Conservation (phyloP, 257 asterid species). For the Buddleja alternifolia region DNA sequence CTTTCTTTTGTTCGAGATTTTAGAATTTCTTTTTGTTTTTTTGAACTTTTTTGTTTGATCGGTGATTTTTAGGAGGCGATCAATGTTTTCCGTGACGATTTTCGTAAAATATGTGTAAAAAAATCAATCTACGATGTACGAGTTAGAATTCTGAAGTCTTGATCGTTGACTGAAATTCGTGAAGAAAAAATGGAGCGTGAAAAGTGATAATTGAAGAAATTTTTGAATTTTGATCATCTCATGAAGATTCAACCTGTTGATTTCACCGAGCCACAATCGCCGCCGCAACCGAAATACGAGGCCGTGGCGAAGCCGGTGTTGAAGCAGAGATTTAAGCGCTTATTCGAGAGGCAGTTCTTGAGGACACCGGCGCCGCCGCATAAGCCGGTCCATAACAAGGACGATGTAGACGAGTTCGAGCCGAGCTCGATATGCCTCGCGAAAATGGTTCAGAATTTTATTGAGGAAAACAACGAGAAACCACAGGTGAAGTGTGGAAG, state of each 20-base stretch:
- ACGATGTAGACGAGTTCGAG: slow-evolving; percentile 46
- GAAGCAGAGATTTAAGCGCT: slow-evolving; percentile 61
- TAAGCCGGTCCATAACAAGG: slow-evolving; percentile 35
- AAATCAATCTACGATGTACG: no score
- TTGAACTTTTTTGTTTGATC: background rate
- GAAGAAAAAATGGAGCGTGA: background rate
- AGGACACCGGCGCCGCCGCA: slow-evolving; percentile 36
- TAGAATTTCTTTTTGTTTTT: background rate
- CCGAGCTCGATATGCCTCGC: slow-evolving; percentile 63
- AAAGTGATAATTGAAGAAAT: background rate
- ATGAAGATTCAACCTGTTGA: slow-evolving; percentile 68
- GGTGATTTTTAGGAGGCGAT: background rate
- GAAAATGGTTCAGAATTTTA: slow-evolving; percentile 65
- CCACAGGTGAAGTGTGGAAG: slow-evolving; percentile 44
- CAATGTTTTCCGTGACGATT: background rate
- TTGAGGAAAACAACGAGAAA: slow-evolving; percentile 52
- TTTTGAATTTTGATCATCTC: slow-evolving; percentile 11
- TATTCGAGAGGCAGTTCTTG: slow-evolving; percentile 61
- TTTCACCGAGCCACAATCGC: slow-evolving; percentile 30
- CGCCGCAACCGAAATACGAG: slow-evolving; percentile 27
- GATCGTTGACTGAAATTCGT: background rate
- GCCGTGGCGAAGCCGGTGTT: slow-evolving; percentile 43
- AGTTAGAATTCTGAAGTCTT: background rate
- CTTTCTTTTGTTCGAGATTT: slow-evolving; percentile 9
- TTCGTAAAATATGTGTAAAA: background rate